A percentile compares a stretch with the other conserved stretches of the same genome.
phyloP scores from a whole-genome alignment of 2,329 filamentous ascomycete species.

The Ophiostoma angusticollis region DNA sequence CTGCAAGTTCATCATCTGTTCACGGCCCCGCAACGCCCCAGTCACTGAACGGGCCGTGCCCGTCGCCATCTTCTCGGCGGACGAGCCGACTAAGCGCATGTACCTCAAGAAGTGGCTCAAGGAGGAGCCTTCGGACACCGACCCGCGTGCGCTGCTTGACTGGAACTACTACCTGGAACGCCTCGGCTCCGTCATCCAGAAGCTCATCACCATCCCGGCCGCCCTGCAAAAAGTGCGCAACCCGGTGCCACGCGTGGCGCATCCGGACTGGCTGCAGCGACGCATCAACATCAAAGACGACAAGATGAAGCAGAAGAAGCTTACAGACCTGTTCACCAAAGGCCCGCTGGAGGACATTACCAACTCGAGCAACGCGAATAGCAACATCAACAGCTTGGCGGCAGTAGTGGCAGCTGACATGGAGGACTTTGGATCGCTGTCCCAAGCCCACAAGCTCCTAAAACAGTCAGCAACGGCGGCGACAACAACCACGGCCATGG shows the following conservation, averaged over 20 bases:
- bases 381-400: constrained; percentile 3
- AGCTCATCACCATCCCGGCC: constrained; percentile 95
- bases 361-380: constrained; percentile 39
- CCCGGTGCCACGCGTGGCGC: constrained; percentile 81
- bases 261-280: constrained; percentile 93
- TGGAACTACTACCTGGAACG: constrained; percentile 97
- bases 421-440: constrained; percentile 58
- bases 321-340: constrained; percentile 80
- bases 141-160: constrained; percentile 79
- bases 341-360: constrained; percentile 61
- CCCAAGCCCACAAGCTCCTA: constrained; percentile 38
- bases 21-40: constrained; percentile 71
- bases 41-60: constrained; percentile 92
- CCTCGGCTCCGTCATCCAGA: constrained; percentile 93
- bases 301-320: constrained; percentile 95
- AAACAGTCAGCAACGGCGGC: constrained; percentile 48
- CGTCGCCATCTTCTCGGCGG: constrained; percentile 93
- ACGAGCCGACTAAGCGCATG: constrained; percentile 71
- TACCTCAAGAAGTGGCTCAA: constrained; percentile 94
- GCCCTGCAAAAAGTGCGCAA: constrained; percentile 91
- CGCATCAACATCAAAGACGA: constrained; percentile 93
- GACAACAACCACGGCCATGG: neutral
- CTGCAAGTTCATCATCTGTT: constrained; percentile 98
- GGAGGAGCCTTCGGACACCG: constrained; percentile 82
- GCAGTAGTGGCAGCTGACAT: constrained; percentile 41